A percentile compares a stretch with the other conserved stretches of the same genome.
These are phyloP conservation scores for Tieghemiomyces parasiticus DNA, from an alignment of 192 early-diverging fungal species.

Conservation along the genomic window DNA sequence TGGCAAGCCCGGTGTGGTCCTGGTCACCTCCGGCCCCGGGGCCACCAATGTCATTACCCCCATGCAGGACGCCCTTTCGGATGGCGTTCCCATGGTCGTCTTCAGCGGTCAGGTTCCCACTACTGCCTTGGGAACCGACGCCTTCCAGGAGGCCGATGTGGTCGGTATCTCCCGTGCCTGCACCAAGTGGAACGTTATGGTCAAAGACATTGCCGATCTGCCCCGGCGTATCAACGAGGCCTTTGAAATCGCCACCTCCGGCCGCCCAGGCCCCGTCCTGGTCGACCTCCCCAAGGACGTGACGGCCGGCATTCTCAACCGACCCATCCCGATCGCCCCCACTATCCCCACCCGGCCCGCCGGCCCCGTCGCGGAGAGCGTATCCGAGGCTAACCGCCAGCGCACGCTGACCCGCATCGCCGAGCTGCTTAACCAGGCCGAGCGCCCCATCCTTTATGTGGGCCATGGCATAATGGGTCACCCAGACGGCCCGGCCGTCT, in stretches of 20 bases:
- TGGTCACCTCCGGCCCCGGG: conserved; percentile 90
- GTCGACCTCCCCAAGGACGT: conserved; percentile 98
- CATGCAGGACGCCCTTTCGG: conserved; percentile 90
- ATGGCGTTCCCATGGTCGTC: conserved; percentile 92
- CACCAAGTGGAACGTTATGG: conserved; percentile 99
- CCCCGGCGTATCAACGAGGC: conserved; percentile 97
- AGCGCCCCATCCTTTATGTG: conserved; percentile 88
- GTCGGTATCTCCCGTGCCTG: conserved; percentile 90
- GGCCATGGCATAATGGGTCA: conserved; percentile 79
- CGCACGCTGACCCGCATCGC: conserved; percentile 55
- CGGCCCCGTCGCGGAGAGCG: conserved; percentile 30
- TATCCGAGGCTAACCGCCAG: conserved; percentile 29
- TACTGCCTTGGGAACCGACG: conserved; percentile 81
- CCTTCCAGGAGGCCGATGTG: conserved; percentile 98
- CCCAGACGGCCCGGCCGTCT: conserved; percentile 63
- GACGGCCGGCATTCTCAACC: conserved; percentile 74
- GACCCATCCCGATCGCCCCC: conserved; percentile 61
- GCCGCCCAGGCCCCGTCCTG: conserved; percentile 91
- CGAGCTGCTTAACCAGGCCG: conserved; percentile 71
- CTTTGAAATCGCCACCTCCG: conserved; percentile 89
- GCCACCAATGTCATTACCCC: conserved; percentile 97
- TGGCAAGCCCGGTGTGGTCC: conserved; percentile 39
- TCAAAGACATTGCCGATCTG: conserved; percentile 88
- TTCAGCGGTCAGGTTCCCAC: conserved; percentile 92
- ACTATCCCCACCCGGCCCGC: conserved; percentile 57